Evolutionary conservation across 2,329 filamentous ascomycete species (phyloP).

Genomic region (Colletotrichum higginsianum): DNA sequence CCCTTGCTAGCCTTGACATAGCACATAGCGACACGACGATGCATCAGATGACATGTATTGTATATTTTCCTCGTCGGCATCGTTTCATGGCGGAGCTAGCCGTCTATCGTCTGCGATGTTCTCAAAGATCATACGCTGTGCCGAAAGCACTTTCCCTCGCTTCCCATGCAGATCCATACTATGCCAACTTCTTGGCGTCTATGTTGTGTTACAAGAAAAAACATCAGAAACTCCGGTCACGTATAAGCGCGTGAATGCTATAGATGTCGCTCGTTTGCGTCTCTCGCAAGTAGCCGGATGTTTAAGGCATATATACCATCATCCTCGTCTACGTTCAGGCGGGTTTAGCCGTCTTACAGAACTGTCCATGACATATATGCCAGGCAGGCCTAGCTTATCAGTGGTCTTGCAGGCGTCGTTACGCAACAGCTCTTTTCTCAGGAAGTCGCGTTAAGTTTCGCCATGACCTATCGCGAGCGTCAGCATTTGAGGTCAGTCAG

Average conservation of each 20-base stretch:
- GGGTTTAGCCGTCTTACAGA: too few relatives aligned
- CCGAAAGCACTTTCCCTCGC: too few relatives aligned
- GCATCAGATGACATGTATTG: background rate
- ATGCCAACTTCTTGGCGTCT: too few relatives aligned
- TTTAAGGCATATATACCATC: background rate
- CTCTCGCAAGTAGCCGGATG: background rate
- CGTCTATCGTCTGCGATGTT: background rate
- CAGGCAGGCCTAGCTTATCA: too few relatives aligned
- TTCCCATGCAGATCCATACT: background rate
- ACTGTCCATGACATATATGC: background rate
- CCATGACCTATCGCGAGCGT: conserved; percentile 50
- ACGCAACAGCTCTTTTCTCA: background rate
- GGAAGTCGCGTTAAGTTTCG: conserved; percentile 41
- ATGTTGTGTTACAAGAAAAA: too few relatives aligned
- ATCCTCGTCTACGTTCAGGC: background rate
- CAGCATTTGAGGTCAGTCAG: conserved; percentile 12
- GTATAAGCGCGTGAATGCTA: background rate
- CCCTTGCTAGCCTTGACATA: background rate
- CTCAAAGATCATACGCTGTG: background rate
- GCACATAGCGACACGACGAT: background rate
- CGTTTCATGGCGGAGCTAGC: background rate
- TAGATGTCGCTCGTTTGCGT: background rate
- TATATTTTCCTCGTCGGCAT: background rate
- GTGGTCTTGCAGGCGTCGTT: background rate
- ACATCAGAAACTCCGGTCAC: background rate